phyloP scores from a whole-genome alignment of 108 stramenopile genomes.

The Discostella stelligeroides region DNA sequence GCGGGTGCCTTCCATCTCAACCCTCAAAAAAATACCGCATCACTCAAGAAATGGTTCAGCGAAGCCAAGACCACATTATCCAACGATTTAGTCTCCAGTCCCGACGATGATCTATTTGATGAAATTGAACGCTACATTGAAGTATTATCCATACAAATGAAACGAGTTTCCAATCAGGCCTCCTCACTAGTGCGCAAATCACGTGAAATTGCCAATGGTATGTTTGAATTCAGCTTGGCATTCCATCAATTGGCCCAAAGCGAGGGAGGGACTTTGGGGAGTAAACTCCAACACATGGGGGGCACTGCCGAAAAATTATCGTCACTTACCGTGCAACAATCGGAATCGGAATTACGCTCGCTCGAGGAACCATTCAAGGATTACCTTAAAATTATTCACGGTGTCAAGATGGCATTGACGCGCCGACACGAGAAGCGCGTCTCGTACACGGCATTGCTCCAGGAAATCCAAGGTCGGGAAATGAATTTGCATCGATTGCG shows the following conservation, averaged over 20 bases:
- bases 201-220: constrained; percentile 90
- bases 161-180: constrained; percentile 90
- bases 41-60: constrained; percentile 87
- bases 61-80: constrained; percentile 85
- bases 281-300: constrained; percentile 86
- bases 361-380: constrained; percentile 96
- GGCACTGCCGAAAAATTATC: constrained; percentile 85
- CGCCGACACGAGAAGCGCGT: constrained; percentile 90
- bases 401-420: constrained; percentile 91
- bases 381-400: constrained; percentile 91
- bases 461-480: constrained; percentile 77
- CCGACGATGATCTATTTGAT: constrained; percentile 92
- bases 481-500: constrained; percentile 60
- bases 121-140: constrained; percentile 92
- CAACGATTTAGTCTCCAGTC: constrained; percentile 78
- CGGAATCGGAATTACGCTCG: constrained; percentile 82
- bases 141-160: constrained; percentile 90
- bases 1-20: constrained; percentile 45
- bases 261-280: constrained; percentile 86
- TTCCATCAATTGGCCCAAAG: constrained; percentile 94
- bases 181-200: constrained; percentile 88
- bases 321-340: constrained; percentile 77
- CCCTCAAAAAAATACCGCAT: constrained; percentile 69
- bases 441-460: constrained; percentile 75
- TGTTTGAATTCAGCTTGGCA: constrained; percentile 96